Evolutionary conservation across 108 stramenopile genomes (phyloP).

Genomic region (Thalassiosira profunda): DNA sequence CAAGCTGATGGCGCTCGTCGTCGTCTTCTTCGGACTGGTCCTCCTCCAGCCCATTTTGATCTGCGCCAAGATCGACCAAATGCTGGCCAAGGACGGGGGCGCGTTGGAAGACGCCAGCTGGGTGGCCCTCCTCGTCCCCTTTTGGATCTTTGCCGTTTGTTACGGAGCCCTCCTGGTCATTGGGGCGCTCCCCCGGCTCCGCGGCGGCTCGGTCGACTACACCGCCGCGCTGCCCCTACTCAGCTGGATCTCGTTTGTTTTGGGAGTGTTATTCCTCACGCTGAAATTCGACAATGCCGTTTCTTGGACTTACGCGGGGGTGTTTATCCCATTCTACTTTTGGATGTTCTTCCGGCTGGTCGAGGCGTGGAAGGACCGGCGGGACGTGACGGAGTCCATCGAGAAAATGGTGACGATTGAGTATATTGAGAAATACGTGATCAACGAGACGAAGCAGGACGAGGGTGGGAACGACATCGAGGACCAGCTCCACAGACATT

Average conservation of each 20-base stretch:
- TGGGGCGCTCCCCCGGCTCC: constrained; percentile 42
- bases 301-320: constrained; percentile 25
- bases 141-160: constrained; percentile 58
- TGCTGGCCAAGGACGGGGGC: constrained; percentile 51
- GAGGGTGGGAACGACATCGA: constrained; percentile 50
- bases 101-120: constrained; percentile 58
- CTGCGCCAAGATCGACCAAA: constrained; percentile 77
- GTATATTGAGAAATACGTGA: constrained; percentile 56
- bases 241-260: constrained; percentile 52
- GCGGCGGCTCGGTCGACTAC: constrained; percentile 55
- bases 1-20: constrained; percentile 59
- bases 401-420: constrained; percentile 68
- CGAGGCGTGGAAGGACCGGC: constrained; percentile 34
- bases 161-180: constrained; percentile 39
- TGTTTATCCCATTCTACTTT: constrained; percentile 48
- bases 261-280: constrained; percentile 46
- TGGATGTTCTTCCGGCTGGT: constrained; percentile 43
- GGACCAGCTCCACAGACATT: constrained; percentile 40
- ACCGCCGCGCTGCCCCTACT: constrained; percentile 41
- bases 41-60: constrained; percentile 82
- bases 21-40: constrained; percentile 45
- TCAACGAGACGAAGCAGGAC: constrained; percentile 57
- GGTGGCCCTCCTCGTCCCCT: constrained; percentile 64
- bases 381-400: constrained; percentile 33
- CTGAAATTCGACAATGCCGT: constrained; percentile 45